These are phyloP conservation scores for Exophiala viscosa DNA, from an alignment of 2,329 filamentous ascomycete genomes.

Conservation along the genomic window DNA sequence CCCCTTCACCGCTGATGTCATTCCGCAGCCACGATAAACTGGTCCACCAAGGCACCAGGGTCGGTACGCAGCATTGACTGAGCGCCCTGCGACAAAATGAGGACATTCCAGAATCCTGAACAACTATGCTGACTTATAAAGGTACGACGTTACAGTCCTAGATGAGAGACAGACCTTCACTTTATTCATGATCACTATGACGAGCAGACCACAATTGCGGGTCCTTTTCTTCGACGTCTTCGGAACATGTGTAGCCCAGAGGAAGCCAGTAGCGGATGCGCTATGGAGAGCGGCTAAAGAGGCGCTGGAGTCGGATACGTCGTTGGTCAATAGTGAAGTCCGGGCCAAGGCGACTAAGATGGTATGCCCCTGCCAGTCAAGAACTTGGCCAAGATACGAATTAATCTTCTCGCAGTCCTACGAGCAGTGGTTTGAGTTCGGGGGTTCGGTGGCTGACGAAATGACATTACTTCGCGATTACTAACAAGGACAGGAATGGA, in stretches of 20 bases:
- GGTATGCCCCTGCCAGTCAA: not conserved
- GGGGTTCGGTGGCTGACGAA: not conserved
- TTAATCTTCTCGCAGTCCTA: not conserved
- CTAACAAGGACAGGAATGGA: constrained; percentile 5
- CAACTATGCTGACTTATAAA: no score
- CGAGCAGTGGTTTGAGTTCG: constrained; percentile 1
- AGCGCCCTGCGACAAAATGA: no score
- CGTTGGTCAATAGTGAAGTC: not conserved
- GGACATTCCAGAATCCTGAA: no score
- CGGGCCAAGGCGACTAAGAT: not conserved
- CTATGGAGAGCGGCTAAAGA: not conserved
- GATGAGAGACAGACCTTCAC: no score
- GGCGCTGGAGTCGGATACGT: not conserved
- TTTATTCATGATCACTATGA: no score
- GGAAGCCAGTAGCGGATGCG: not conserved
- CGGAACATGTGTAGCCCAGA: not conserved
- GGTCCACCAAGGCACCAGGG: no score
- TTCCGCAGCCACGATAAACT: no score
- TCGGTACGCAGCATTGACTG: no score
- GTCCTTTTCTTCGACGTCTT: constrained; percentile 3
- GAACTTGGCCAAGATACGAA: not conserved
- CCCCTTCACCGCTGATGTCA: no score
- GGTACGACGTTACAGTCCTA: no score
- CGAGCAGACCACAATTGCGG: not conserved
- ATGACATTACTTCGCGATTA: no score